Base-by-base conservation (phyloP, 139 green algal genomes). In the Tetratostichococcus sp. region DNA sequence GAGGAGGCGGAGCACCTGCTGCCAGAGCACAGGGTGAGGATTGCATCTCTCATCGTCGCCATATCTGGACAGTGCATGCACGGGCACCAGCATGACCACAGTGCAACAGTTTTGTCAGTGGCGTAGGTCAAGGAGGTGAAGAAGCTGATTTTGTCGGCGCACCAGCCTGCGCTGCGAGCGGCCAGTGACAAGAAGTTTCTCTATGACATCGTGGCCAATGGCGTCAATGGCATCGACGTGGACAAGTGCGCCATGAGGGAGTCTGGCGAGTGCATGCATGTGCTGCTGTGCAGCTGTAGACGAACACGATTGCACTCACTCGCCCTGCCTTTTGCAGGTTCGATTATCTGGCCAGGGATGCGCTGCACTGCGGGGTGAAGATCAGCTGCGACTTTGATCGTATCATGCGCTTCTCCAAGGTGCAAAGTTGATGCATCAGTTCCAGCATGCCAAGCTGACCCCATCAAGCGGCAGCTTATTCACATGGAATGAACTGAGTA, bases 151-250 rank as follows among this genome's bases (percentile, higher is more conserved):
- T 35, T 68, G 43, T 66, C 75, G 32, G 74, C 32, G 42, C 68
- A 42, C 31, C 70, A n/a, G 31, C 23, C 43, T 11, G 66, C 70
- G 58, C 26, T 35, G 34, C 30, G 30, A 31, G 74, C 33, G 25
- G 23, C 67, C 59, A 30, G 30, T 6, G 75, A 66, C 39, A 86
- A 89, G 68, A 67, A 78, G 22, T 96, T 85, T 70, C 77, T 94
- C 67, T 89, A 72, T 65, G 91, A 96, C 69, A 93, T 96, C 33
- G 90, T 95, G 31, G 87, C 87, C 69, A 96, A 96, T 77, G 80
- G 86, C 1, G 65, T 82, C 62, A 95, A 92, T 74, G 70, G 78
- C 68, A 86, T 97, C 17, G 93, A 96, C 69, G 88, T 97, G 42
- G 92, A 94, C 86, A 93, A 94, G 77, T 70, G 82, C 31, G 50